Evolutionary conservation across 495 filamentous ascomycete genomes (phyloP), one percentile per base, ranked within the genome.

Genomic region (Viridothelium virens): DNA sequence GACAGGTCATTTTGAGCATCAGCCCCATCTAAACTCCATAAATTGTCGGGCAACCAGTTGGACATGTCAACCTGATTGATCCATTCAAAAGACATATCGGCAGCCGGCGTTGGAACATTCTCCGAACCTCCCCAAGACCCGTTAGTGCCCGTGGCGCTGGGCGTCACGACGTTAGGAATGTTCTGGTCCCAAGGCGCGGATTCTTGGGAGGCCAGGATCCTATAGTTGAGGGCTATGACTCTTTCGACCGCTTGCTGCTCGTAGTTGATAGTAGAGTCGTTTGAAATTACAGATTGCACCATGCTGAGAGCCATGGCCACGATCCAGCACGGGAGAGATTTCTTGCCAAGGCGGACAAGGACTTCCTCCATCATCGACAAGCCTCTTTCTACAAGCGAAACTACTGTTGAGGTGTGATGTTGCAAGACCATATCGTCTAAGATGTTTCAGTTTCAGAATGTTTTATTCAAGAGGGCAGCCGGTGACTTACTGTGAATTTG

Each of bases 201-300:
- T 65, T 71, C 65, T 48, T 71, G 70, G 37, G 67, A 66, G 5
- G 70, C 70, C 62, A 71, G 66, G 46, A 71, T 69, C 62, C 69
- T 71, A 48, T 71, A 71, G 34, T 65, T 67, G 14, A 63, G 70
- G n/a, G 65, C 39, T 11, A 65, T 65, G 39, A 71, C 62, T 39
- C 69, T 69, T 6, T 71, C 70, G 16, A 71, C 70, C 2, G 70
- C 67, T 47, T 71, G 67, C 36, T 70, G 70, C 70, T 69, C 69
- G 50, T 68, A 68, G 1, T 59, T 36, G 25, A 14, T 36, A 59
- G 6, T 36, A 10, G 53, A 36, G 14, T 59, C 53, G 33, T 31
- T 7, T 3, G 53, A 59, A 31, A 14, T 18, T 6, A 36, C 53
- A 7, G 53, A 34, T 14, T 59, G 53, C 7, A 36, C 53, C 53